Base-by-base conservation (phyloP, 1,284 basidiomycete species). In the Irpex sp. region DNA sequence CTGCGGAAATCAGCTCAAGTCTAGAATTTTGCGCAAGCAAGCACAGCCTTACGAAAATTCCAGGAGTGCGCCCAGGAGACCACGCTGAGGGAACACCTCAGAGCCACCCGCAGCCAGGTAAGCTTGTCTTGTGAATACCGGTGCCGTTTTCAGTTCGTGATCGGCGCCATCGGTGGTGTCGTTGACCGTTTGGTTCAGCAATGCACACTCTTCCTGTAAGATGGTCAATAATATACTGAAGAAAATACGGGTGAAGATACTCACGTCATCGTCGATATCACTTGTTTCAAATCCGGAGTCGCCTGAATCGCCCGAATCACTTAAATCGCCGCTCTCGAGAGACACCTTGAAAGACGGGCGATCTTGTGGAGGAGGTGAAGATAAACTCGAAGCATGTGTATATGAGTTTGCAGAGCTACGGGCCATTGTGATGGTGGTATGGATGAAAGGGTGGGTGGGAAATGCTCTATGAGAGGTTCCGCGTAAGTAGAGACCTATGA, bases 121-220 rank as follows among this genome's bases (percentile, higher is more conserved):
- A n/a, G 75, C 76, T n/a, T 69, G 73, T 26, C 75, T 69, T 1
- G 72, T 74, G 17, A 78, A 59, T 3, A 78, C 31, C 5, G 76
- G 76, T 5, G 76, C 76, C 0, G 74, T 77, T 8, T 66, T 60
- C 1, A 73, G 21, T 49, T 75, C 73, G 54, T 76, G 75, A 19
- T 70, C 68, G 6, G 62, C 58, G 0, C 58, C 47, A 17, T 64
- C 59, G 19, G 64, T 37, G 40, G 56, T 19, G 31, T 64, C 57
- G 17, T 63, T 37, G 15, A 51, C 26, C 5, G 54, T 17, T 26
- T 66, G 61, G 8, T 44, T 57, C 8, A 68, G 51, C 6, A 68
- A 55, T 5, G 47, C 52, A 15, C 38, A 47, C 17, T 67, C 66
- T 2, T 49, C 36, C 62, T 63, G 52, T 1, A 21, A 17, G 13